Percentiles rank a stretch among this genome's conserved stretches.
These are phyloP conservation scores for Saccharomycopsis hybrid DNA, from an alignment of 1,139 yeast species.

Conservation along the genomic window DNA sequence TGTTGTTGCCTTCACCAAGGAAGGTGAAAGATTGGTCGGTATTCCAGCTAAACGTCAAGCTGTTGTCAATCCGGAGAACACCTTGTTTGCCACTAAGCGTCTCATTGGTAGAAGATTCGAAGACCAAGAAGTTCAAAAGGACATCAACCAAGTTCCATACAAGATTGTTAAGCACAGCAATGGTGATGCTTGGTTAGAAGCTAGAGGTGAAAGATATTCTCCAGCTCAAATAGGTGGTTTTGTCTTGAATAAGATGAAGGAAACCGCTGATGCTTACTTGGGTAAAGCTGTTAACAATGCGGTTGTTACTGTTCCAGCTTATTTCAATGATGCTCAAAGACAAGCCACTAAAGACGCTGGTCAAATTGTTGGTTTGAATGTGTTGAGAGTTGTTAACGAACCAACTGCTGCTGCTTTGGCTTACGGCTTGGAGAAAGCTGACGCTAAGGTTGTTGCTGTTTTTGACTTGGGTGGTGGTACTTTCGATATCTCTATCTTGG, in stretches of 20 bases:
- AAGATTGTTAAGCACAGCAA: slow-evolving; percentile 92
- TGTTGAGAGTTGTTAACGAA: slow-evolving; percentile 95
- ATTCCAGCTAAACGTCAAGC: slow-evolving; percentile 99
- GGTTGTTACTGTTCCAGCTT: slow-evolving; percentile 96
- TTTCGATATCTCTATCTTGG: slow-evolving; percentile 77
- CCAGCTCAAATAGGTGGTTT: slow-evolving; percentile 98
- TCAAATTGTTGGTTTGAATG: slow-evolving; percentile 93
- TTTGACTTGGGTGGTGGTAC: slow-evolving; percentile 91
- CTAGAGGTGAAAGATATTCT: slow-evolving; percentile 87
- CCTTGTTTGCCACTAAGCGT: slow-evolving; percentile 97
- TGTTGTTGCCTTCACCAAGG: slow-evolving; percentile 96
- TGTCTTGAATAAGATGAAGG: slow-evolving; percentile 87
- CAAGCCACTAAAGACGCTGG: slow-evolving; percentile 99
- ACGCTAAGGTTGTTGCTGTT: slow-evolving; percentile 66
- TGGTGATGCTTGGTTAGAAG: slow-evolving; percentile 99
- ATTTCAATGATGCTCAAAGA: slow-evolving; percentile 97
- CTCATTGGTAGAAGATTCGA: slow-evolving; percentile 97
- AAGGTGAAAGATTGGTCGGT: slow-evolving; percentile 94
- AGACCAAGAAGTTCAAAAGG: slow-evolving; percentile 95
- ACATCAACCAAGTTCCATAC: slow-evolving; percentile 93
- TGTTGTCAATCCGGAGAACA: slow-evolving; percentile 96
- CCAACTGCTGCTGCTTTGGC: slow-evolving; percentile 99
- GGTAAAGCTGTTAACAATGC: slow-evolving; percentile 85
- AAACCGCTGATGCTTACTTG: slow-evolving; percentile 88
- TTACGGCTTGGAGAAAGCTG: slow-evolving; percentile 85